A percentile compares a stretch with the other conserved stretches of the same genome.
Evolutionary conservation across 2,329 filamentous ascomycete species (phyloP).

Genomic region (Xylaria sp.): DNA sequence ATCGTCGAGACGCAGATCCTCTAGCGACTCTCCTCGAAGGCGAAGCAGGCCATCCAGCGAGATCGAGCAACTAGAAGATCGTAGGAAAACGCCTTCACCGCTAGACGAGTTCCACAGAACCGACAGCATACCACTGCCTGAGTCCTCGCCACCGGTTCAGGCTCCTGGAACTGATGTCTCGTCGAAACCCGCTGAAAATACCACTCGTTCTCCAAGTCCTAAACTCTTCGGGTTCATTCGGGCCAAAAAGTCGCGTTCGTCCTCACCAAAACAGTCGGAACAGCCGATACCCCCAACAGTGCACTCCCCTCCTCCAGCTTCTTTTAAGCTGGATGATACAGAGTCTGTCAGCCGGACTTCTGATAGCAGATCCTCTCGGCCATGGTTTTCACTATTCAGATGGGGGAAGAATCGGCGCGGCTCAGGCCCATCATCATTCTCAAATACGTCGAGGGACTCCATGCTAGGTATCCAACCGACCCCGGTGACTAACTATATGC

Average conservation of each 20-base stretch:
- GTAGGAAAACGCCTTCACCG: constrained; percentile 47
- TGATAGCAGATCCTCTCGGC: constrained; percentile 62
- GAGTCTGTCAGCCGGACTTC: constrained; percentile 65
- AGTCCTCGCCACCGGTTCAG: constrained; percentile 41
- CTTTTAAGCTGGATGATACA: constrained; percentile 58
- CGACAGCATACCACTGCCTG: constrained; percentile 56
- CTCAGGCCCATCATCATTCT: constrained; percentile 79
- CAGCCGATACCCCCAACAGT: constrained; percentile 51
- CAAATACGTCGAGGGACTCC: constrained; percentile 90
- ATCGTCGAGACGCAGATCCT: constrained; percentile 65
- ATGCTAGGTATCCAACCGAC: constrained; percentile 65
- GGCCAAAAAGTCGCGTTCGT: constrained; percentile 61
- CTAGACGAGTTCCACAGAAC: constrained; percentile 63
- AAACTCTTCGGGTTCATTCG: constrained; percentile 55
- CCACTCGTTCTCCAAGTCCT: constrained; percentile 48
- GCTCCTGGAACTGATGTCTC: constrained; percentile 23
- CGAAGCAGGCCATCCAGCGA: constrained; percentile 45
- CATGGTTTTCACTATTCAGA: constrained; percentile 81
- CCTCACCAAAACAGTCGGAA: constrained; percentile 59
- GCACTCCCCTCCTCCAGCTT: constrained; percentile 50
- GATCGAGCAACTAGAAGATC: constrained; percentile 38
- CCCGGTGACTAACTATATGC: constrained; percentile 50
- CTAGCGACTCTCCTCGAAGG: constrained; percentile 51
- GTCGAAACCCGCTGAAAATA: constrained; percentile 30
- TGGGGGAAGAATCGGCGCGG: constrained; percentile 70